These are phyloP conservation scores for Agrocybe chaxingu DNA, from an alignment of 768 basidiomycete genomes.

Conservation along the genomic window DNA sequence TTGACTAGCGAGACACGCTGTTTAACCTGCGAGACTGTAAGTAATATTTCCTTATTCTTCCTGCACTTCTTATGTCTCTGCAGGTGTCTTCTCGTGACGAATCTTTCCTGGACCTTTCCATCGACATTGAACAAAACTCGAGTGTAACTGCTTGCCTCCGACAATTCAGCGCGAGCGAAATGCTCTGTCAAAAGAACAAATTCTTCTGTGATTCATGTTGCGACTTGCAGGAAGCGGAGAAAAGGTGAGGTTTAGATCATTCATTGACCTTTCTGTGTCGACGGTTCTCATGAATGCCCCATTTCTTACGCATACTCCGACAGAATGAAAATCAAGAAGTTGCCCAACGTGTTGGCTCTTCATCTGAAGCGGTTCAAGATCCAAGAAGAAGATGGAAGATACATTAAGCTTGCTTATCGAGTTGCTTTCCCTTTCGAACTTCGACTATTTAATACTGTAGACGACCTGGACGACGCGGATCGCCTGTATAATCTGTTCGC, in stretches of 20 bases:
- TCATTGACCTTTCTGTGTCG: conserved; percentile 2
- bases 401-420: conserved; percentile 94
- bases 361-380: conserved; percentile 99
- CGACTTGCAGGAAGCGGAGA: conserved; percentile 96
- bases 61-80: conserved; percentile 3
- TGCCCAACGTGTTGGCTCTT: conserved; percentile 92
- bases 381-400: conserved; percentile 85
- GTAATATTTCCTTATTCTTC: conserved; percentile 19
- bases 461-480: conserved; percentile 89
- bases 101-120: conserved; percentile 95
- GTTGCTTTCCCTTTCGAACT: conserved; percentile 96
- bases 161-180: conserved; percentile 96
- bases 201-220: conserved; percentile 98
- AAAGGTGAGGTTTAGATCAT: conserved; percentile 56
- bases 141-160: conserved; percentile 94
- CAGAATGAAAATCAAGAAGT: conserved; percentile 98
- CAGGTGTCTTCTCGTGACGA: conserved; percentile 93
- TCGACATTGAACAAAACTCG: conserved; percentile 98
- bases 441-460: conserved; percentile 94
- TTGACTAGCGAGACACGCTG: conserved; percentile 98
- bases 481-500: conserved; percentile 92
- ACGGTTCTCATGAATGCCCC: conserved; percentile 5
- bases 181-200: conserved; percentile 97
- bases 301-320: conserved; percentile 1
- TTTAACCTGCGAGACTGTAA: conserved; percentile 94